Percentiles rank a stretch among this genome's conserved stretches.
Evolutionary conservation across 148 eudicot species (phyloP).

Genomic region (Rhododendron kiyosumense): DNA sequence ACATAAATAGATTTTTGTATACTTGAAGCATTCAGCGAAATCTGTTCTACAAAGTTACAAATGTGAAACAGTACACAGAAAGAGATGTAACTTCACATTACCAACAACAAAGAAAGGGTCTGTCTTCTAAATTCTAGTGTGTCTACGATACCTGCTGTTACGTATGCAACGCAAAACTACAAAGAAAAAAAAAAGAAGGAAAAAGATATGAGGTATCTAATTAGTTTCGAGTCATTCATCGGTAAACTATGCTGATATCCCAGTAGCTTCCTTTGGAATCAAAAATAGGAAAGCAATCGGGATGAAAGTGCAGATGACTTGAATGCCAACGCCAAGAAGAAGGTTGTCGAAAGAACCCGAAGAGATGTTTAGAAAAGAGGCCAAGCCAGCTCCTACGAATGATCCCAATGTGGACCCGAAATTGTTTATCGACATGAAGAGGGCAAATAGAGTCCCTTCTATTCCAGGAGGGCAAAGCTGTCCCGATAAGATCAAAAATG

Average conservation of each 20-base stretch:
- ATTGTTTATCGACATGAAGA: constrained; percentile 96
- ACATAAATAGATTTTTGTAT: neutral
- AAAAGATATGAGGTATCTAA: neutral
- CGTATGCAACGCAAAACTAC: neutral
- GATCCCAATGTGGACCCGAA: constrained; percentile 75
- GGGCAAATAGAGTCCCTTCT: constrained; percentile 97
- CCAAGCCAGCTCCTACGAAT: constrained; percentile 75
- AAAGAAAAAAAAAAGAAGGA: too few species aligned
- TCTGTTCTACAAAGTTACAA: constrained; percentile 3
- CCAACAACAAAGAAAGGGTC: neutral
- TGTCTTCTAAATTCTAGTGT: too few species aligned
- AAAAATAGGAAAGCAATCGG: constrained; percentile 71
- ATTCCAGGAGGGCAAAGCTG: constrained; percentile 97
- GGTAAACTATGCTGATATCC: constrained; percentile 53
- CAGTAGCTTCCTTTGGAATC: constrained; percentile 91
- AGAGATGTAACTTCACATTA: neutral
- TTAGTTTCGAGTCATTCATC: neutral
- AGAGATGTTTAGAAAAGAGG: constrained; percentile 76
- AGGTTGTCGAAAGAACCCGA: constrained; percentile 93
- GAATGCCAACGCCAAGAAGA: constrained; percentile 48
- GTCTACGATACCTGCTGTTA: neutral
- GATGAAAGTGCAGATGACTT: constrained; percentile 61
- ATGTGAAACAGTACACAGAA: neutral
- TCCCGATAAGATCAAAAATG: constrained; percentile 88
- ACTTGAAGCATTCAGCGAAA: neutral